Conservation (phyloP, 768 basidiomycete genomes). For the Phanerochaete sordida region DNA sequence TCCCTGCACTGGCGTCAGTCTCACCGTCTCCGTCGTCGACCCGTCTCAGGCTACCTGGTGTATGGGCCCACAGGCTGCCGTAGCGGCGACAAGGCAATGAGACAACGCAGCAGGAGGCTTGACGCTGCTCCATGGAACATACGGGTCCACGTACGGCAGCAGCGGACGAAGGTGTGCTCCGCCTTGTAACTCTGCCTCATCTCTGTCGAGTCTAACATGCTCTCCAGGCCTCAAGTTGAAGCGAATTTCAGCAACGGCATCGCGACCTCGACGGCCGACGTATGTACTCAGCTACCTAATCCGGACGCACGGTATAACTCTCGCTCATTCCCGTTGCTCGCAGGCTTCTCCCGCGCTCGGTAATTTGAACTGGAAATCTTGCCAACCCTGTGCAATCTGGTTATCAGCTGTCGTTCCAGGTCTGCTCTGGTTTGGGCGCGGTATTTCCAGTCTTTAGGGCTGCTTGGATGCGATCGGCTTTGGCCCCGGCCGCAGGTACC, state of each 20-base stretch:
- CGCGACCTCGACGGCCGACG: background rate
- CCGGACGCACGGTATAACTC: background rate
- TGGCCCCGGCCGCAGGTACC: background rate
- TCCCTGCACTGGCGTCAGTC: background rate
- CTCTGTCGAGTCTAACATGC: too few relatives aligned
- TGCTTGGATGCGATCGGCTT: background rate
- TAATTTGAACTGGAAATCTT: background rate
- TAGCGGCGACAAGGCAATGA: background rate
- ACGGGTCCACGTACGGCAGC: too few relatives aligned
- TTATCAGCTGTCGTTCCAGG: background rate
- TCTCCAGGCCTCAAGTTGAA: background rate
- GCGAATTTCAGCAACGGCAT: background rate
- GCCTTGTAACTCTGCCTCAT: too few relatives aligned
- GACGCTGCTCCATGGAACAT: too few relatives aligned
- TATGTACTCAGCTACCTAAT: conserved; percentile 4
- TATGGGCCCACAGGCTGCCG: background rate
- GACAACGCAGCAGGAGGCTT: too few relatives aligned
- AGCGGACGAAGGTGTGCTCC: too few relatives aligned
- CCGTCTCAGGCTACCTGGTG: background rate
- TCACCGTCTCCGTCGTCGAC: background rate
- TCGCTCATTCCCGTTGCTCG: background rate
- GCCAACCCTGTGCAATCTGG: background rate
- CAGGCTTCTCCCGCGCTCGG: conserved; percentile 3
- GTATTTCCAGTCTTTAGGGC: background rate
- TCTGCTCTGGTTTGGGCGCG: background rate